phyloP scores from a whole-genome alignment of 2,329 filamentous ascomycete species.

The Pseudocercospora vitis region DNA sequence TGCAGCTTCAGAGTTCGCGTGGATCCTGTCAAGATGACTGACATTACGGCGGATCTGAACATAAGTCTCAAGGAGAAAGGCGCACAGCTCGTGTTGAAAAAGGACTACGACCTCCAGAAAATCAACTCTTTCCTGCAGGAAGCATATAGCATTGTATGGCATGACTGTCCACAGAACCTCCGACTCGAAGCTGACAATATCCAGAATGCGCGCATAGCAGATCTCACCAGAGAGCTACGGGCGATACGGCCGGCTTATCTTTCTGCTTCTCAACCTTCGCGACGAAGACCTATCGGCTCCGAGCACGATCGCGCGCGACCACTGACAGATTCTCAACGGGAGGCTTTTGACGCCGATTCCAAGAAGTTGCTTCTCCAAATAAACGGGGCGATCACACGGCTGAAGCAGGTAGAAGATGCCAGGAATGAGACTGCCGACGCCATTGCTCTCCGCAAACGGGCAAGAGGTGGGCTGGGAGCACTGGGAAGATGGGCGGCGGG shows the following conservation, averaged over 20 bases:
- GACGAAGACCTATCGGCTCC: constrained; percentile 44
- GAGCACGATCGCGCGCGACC: constrained; percentile 47
- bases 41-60: constrained; percentile 70
- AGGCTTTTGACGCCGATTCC: constrained; percentile 82
- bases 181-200: constrained; percentile 28
- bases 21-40: constrained; percentile 38
- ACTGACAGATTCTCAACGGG: constrained; percentile 78
- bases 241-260: constrained; percentile 89
- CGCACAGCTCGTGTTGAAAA: constrained; percentile 51
- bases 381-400: constrained; percentile 73
- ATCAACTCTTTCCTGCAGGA: constrained; percentile 90
- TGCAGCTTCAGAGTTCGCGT: too few species aligned
- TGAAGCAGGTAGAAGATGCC: constrained; percentile 79
- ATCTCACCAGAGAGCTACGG: constrained; percentile 75
- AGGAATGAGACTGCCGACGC: constrained; percentile 73
- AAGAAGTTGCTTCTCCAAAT: constrained; percentile 83
- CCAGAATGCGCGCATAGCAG: constrained; percentile 81
- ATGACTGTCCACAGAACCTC: constrained; percentile 34
- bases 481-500: constrained; percentile 68
- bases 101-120: constrained; percentile 42
- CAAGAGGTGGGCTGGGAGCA: constrained; percentile 61
- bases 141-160: constrained; percentile 79
- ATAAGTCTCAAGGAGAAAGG: constrained; percentile 62
- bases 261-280: constrained; percentile 67
- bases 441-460: constrained; percentile 69